Percentiles rank a stretch among this genome's conserved stretches.
Evolutionary conservation across 1,139 yeast species (phyloP).

Genomic region (Kodamaea ohmeri): DNA sequence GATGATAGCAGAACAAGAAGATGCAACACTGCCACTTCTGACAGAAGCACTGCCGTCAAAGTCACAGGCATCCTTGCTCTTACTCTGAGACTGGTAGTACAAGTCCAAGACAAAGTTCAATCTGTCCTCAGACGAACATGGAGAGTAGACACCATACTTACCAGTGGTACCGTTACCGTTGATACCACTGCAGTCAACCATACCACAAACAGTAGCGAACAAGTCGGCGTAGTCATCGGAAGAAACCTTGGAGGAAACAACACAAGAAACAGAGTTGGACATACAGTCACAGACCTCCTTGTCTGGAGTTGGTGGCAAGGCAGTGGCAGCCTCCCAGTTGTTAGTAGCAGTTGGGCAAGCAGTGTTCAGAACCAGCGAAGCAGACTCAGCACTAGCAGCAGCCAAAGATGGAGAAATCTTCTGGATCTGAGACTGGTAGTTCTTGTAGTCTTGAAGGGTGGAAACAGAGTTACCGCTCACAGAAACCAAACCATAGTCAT

Average conservation of each 20-base stretch:
- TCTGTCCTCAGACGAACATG: constrained; percentile 50
- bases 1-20: constrained; percentile 21
- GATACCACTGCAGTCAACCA: constrained; percentile 52
- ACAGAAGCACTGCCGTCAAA: constrained; percentile 48
- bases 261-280: constrained; percentile 18
- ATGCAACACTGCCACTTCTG: constrained; percentile 18
- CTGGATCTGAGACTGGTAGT: constrained; percentile 50
- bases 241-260: constrained; percentile 18
- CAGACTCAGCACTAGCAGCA: constrained; percentile 16
- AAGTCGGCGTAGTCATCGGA: constrained; percentile 44
- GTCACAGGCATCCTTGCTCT: constrained; percentile 53
- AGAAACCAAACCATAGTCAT: constrained; percentile 68
- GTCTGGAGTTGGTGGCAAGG: constrained; percentile 70
- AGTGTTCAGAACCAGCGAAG: constrained; percentile 14
- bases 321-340: constrained; percentile 26
- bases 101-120: constrained; percentile 60
- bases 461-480: constrained; percentile 37
- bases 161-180: constrained; percentile 53
- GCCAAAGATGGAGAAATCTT: constrained; percentile 35
- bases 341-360: constrained; percentile 43
- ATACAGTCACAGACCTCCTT: constrained; percentile 55
- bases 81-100: constrained; percentile 52
- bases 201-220: constrained; percentile 52
- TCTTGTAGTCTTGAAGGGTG: constrained; percentile 52
- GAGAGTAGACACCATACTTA: constrained; percentile 25